Percentiles rank a stretch among this genome's conserved stretches.
These are phyloP conservation scores for Calonectria pauciramosa DNA, from an alignment of 2,329 filamentous ascomycete species.

Conservation along the genomic window DNA sequence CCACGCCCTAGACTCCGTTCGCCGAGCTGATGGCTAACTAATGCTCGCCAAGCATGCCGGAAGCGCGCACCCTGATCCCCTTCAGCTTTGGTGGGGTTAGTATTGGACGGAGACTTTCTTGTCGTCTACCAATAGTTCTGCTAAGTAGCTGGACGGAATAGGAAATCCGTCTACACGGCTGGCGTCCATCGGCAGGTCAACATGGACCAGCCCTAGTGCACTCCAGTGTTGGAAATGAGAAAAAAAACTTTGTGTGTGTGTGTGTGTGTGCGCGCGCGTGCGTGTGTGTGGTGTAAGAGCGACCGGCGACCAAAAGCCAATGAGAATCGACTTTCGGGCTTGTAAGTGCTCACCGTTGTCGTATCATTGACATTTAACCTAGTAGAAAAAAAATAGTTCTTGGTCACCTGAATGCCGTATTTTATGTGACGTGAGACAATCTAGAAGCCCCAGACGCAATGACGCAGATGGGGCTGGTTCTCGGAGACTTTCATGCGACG, in stretches of 20 bases:
- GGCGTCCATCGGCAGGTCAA: slow-evolving; percentile 37
- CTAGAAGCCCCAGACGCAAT: background rate
- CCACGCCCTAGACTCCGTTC: slow-evolving; percentile 19
- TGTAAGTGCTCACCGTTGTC: slow-evolving; percentile 33
- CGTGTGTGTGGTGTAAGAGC: background rate
- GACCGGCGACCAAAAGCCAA: slow-evolving; percentile 22
- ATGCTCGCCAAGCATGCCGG: slow-evolving; percentile 28
- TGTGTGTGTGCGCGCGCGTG: background rate
- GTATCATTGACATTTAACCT: slow-evolving; percentile 12
- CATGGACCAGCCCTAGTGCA: slow-evolving; percentile 33
- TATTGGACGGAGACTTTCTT: slow-evolving; percentile 29
- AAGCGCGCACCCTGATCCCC: slow-evolving; percentile 28
- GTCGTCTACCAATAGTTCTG: slow-evolving; percentile 17
- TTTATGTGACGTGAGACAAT: slow-evolving; percentile 30
- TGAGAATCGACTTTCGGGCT: slow-evolving; percentile 31
- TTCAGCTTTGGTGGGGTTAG: slow-evolving; percentile 32
- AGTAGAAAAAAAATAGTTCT: background rate
- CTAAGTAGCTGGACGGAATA: slow-evolving; percentile 33
- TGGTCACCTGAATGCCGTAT: slow-evolving; percentile 25
- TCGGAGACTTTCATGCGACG: background rate
- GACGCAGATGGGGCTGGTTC: background rate
- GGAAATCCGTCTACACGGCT: slow-evolving; percentile 44
- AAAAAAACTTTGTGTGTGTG: background rate
- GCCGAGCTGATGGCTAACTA: slow-evolving; percentile 29
- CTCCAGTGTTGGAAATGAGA: slow-evolving; percentile 32